A percentile compares a stretch with the other conserved stretches of the same genome.
Evolutionary conservation across 1,139 yeast genomes (phyloP).

Genomic region (Debaryomyces fabryi): DNA sequence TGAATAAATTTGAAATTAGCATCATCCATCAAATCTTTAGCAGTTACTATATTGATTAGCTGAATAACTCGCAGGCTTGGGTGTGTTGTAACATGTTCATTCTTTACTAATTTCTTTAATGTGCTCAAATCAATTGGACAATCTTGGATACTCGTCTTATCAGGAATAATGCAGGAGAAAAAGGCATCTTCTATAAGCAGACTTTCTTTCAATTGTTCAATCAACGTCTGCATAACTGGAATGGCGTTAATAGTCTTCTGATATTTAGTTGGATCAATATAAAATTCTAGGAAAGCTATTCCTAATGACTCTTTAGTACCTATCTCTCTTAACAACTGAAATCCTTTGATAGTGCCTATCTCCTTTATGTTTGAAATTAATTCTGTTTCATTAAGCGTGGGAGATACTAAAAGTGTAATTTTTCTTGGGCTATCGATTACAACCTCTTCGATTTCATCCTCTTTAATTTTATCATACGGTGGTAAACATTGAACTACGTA

Average conservation of each 20-base stretch:
- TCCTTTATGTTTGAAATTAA: constrained; percentile 28
- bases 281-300: constrained; percentile 43
- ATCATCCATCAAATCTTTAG: constrained; percentile 62
- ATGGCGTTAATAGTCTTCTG: constrained; percentile 16
- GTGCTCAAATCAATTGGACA: constrained; percentile 36
- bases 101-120: constrained; percentile 36
- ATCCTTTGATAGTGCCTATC: constrained; percentile 26
- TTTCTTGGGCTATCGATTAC: constrained; percentile 43
- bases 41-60: constrained; percentile 64
- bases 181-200: constrained; percentile 27
- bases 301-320: constrained; percentile 43
- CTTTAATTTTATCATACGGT: constrained; percentile 18
- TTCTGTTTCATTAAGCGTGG: constrained; percentile 29
- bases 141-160: constrained; percentile 39
- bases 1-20: constrained; percentile 51
- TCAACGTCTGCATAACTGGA: constrained; percentile 18
- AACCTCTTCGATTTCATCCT: constrained; percentile 25
- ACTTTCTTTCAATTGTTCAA: constrained; percentile 18
- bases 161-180: constrained; percentile 38
- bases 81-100: constrained; percentile 39
- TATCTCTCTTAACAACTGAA: constrained; percentile 39
- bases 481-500: constrained; percentile 50
- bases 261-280: constrained; percentile 19
- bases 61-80: constrained; percentile 60
- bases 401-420: constrained; percentile 30